Conservation (phyloP, 2,329 filamentous ascomycete genomes). For the Didymella pomorum region DNA sequence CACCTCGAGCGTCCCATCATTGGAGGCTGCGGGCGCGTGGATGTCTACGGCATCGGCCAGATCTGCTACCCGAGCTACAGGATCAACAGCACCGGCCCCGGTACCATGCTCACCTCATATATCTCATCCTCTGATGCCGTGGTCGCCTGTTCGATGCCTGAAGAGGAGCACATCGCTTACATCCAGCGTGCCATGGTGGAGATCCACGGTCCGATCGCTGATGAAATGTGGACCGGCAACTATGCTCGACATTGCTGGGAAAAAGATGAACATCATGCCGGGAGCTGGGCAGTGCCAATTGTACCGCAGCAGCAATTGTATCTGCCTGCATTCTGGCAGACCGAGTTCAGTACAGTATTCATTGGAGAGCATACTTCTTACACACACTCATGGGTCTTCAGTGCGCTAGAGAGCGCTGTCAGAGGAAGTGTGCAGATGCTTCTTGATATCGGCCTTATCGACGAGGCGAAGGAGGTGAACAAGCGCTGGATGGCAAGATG, state of each 20-base stretch:
- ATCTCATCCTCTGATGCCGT: constrained; percentile 51
- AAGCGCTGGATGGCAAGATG: constrained; percentile 72
- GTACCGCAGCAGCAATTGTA: constrained; percentile 72
- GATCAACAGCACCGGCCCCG: constrained; percentile 65
- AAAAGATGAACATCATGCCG: constrained; percentile 65
- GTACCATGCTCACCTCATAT: constrained; percentile 67
- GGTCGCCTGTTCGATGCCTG: constrained; percentile 57
- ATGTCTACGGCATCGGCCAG: constrained; percentile 66
- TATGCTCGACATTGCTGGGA: constrained; percentile 71
- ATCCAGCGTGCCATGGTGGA: constrained; percentile 69
- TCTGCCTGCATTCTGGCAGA: constrained; percentile 72
- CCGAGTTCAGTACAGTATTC: constrained; percentile 70
- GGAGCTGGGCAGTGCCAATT: constrained; percentile 66
- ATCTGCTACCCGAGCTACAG: constrained; percentile 73
- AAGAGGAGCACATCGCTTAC: constrained; percentile 67
- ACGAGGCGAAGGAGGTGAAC: constrained; percentile 70
- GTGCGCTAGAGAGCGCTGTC: constrained; percentile 69
- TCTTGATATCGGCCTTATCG: constrained; percentile 68
- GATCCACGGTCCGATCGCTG: constrained; percentile 66
- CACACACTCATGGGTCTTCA: constrained; percentile 72
- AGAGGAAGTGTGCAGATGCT: constrained; percentile 68
- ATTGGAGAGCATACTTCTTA: constrained; percentile 70
- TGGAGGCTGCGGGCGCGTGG: constrained; percentile 66
- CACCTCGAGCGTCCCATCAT: constrained; percentile 62
- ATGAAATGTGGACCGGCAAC: constrained; percentile 68